Evolutionary conservation across 306 rosid species (phyloP).

Genomic region (Canavalia gladiata): DNA sequence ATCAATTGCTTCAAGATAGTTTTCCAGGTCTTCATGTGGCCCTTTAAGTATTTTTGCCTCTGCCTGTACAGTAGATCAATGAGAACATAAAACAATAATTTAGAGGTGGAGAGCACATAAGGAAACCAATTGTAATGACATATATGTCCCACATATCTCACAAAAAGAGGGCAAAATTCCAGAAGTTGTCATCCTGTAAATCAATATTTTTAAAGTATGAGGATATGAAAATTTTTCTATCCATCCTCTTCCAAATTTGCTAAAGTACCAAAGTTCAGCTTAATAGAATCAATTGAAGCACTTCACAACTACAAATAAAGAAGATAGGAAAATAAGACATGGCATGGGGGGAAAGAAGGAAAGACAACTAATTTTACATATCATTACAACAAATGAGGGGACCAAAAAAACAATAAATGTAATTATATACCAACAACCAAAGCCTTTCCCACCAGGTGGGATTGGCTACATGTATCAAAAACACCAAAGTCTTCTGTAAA

Average conservation of each 20-base stretch:
- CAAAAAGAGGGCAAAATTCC: slow-evolving; percentile 19
- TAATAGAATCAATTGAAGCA: slow-evolving; percentile 25
- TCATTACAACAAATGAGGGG: background rate
- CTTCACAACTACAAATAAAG: slow-evolving; percentile 11
- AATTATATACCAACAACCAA: background rate
- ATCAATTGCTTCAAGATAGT: slow-evolving; percentile 90
- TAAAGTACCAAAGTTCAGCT: slow-evolving; percentile 2
- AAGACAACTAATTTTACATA: background rate
- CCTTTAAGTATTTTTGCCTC: slow-evolving; percentile 83
- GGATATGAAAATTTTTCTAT: background rate
- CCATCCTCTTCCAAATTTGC: background rate
- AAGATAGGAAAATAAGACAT: background rate
- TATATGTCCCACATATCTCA: background rate
- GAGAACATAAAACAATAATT: slow-evolving; percentile 27
- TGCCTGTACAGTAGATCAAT: slow-evolving; percentile 64
- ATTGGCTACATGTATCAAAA: background rate
- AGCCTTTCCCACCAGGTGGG: background rate
- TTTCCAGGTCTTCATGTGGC: slow-evolving; percentile 93
- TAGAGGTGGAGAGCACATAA: background rate
- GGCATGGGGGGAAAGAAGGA: background rate
- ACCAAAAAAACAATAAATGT: background rate
- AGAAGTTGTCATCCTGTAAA: background rate
- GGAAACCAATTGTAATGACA: background rate
- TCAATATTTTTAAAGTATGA: background rate
- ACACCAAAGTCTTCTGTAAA: background rate